Conservation (phyloP, 139 green algal species). For the Coccomyxa sp. region DNA sequence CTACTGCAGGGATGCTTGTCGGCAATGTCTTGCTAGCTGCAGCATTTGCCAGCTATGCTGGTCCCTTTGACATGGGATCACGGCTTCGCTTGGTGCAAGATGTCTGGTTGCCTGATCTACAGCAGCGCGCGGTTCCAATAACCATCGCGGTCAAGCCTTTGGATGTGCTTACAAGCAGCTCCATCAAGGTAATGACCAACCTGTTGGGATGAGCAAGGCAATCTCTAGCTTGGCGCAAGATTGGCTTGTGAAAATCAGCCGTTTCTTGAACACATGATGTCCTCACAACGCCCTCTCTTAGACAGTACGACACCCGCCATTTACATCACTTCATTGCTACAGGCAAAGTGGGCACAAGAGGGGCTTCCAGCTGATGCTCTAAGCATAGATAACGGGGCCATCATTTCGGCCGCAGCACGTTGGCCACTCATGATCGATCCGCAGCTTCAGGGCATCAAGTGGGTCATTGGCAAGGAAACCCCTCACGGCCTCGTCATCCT, state of each 20-base stretch:
- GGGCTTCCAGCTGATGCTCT: constrained; percentile 79
- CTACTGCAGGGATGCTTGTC: constrained; percentile 49
- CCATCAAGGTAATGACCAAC: constrained; percentile 41
- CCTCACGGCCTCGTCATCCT: constrained; percentile 76
- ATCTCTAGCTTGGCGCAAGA: too few species aligned
- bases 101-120: constrained; percentile 77
- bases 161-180: constrained; percentile 51
- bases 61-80: constrained; percentile 81
- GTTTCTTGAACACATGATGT: too few species aligned
- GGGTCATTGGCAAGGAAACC: constrained; percentile 77
- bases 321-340: too few species aligned
- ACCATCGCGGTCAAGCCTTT: constrained; percentile 43
- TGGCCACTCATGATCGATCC: constrained; percentile 90
- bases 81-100: constrained; percentile 58
- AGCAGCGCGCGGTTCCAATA: constrained; percentile 64
- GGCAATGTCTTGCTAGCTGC: constrained; percentile 80
- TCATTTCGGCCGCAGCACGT: constrained; percentile 68
- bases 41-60: constrained; percentile 84
- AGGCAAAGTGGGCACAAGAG: constrained; percentile 76
- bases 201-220: too few species aligned
- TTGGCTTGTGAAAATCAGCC: too few species aligned
- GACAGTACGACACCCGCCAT: too few species aligned
- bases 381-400: constrained; percentile 85
- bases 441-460: constrained; percentile 87
- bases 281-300: too few species aligned